Base-by-base conservation (phyloP, 805 yeast species). In the Yamadazyma sp. region DNA sequence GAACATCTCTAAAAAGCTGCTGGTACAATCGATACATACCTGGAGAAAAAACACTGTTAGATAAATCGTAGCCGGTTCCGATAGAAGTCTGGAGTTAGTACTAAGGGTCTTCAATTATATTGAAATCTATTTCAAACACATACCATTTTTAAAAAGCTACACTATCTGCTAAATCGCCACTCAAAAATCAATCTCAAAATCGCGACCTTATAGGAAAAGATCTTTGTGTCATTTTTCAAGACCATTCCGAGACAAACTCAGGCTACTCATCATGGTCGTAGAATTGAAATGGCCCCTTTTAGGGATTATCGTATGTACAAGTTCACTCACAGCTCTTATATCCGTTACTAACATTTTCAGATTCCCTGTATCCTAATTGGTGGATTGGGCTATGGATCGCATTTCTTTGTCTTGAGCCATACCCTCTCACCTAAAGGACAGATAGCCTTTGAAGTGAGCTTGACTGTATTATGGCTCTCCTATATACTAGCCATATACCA, bases 31-130 rank as follows among this genome's bases (percentile, higher is more conserved):
- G n/a, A 11, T 21, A 64, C 76, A 46, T 44, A 44, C 48, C 48
- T 40, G 91, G 91, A 39, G 88, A 80, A 69, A 93, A 93, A 45
- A 91, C 96, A 67, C 95, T 83, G 71, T 93, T 93, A 22, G 97
- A 88, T 57, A 93, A 81, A 74, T 93, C 99, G 79, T 93, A 93
- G 13, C 99, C 99, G 19, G 99, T 93, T 53, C 99, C 99, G 53
- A 93, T 90, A 32, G 99, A 93, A 26, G 98, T 84, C 91, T 38
- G 27, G 16, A 27, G 41, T 38, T 38, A 38, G 41, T 38, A 37
- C 15, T 14, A 16, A n/a, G n/a, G n/a, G n/a, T n/a, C n/a, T n/a
- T n/a, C n/a, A n/a, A n/a, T n/a, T n/a, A n/a, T n/a, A n/a, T n/a
- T n/a, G n/a, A n/a, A n/a, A n/a, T n/a, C n/a, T n/a, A n/a, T n/a